Evolutionary conservation across 306 rosid species (phyloP), one percentile per base, ranked within the genome.

Genomic region (Nissolia schottii): DNA sequence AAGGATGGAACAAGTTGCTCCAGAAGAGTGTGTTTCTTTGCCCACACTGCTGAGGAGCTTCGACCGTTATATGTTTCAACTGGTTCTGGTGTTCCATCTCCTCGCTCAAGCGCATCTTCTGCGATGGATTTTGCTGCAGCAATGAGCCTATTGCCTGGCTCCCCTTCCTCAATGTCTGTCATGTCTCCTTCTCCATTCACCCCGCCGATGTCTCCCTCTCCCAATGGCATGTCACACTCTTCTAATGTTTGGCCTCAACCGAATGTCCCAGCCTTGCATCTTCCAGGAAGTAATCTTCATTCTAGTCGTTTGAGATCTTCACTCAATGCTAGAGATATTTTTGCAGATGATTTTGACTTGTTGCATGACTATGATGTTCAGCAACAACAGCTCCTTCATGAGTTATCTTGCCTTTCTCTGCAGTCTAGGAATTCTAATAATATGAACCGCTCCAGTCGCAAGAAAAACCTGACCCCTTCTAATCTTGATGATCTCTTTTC

Each of bases 301-400:
- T 92, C 98, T 7, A 92, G 98, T 71, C 96, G 98, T 0, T 77
- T 92, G 88, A 88, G 96, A 81, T 87, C 98, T 66, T 88, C 98
- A 40, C 68, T 92, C 71, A 75, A 78, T 82, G 98, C 98, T 7
- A 88, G 98, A 79, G 96, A 93, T 77, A 88, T 93, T 40, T 82
- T 81, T 7, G 35, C 56, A 13, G 91, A 90, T 28, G 96, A 84
- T 75, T 93, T 79, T 37, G 96, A 93, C 57, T 14, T 85, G 80
- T 79, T 86, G 71, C 43, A 81, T 4, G 98, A 92, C 32, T 93
- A 84, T 71, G 98, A 90, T n/a, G n/a, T n/a, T 76, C 95, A 85
- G 82, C 94, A 92, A 45, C 97, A 87, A 58, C 98, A 87, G 56
- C 94, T 86, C 11, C 69, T 90, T 18, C 87, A 85, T 29, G 96